Base-by-base conservation (phyloP, 805 yeast genomes). In the Sugiyamaella smithiae region DNA sequence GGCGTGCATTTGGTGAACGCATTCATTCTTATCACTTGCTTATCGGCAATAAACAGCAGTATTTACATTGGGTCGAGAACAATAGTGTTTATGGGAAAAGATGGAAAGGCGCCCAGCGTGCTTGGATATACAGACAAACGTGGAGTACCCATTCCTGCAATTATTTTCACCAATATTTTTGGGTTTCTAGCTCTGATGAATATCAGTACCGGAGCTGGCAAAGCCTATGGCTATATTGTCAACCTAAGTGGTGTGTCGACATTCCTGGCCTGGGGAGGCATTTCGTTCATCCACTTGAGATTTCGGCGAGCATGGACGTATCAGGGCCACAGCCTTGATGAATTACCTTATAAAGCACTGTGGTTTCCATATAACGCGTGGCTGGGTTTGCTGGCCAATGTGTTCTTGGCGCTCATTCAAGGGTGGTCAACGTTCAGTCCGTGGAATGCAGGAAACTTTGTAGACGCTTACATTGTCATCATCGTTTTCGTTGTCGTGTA, bases 31-130 rank as follows among this genome's bases (percentile, higher is more conserved):
- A 60, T 82, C 11, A 81, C 85, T 1, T 78, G 86, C 57, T 64
- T 85, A 37, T 80, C 85, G 26, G 85, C 90, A 4, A 78, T 83
- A 59, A 84, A 84, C 66, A 75, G 85, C 36, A 77, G 85, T 29
- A 78, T 84, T 45, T 84, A 79, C 63, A 74, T 84, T 63, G 87
- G 85, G 8, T 78, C 87, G 2, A 72, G 90, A 63, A 76, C 88
- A 1, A 69, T 84, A 11, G 78, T 83, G 53, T 80, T 77, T 47
- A 73, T 84, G 73, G 81, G 88, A 4, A 69, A 74, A 51, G 81
- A 76, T 48, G 80, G 82, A 1, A 71, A 73, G 50, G 86, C 85
- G 0, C 88, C 87, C 36, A 67, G 68, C 59, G 58, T 80, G 48
- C 70, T 84, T 50, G 71, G 71, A 2, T 72, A 68, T 54, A 77